phyloP scores from a whole-genome alignment of 345 rosid species.

The Mallotus nudiflorus region DNA sequence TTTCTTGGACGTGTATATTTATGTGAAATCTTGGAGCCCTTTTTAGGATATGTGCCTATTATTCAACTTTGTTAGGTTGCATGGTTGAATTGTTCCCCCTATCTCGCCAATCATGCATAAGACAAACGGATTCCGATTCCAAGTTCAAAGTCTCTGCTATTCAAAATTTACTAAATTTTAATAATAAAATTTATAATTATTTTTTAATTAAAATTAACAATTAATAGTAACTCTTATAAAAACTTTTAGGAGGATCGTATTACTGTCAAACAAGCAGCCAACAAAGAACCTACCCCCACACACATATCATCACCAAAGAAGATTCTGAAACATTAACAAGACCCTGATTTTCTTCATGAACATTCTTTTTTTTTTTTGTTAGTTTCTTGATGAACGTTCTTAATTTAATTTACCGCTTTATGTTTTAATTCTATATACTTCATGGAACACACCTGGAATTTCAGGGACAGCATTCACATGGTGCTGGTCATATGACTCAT shows the following conservation, averaged over 20 bases:
- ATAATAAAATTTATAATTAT: too few species aligned
- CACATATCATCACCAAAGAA: slow-evolving; percentile 3
- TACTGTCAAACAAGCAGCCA: slow-evolving; percentile 5
- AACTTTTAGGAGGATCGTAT: too few species aligned
- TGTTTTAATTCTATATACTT: not conserved
- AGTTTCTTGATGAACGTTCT: not conserved
- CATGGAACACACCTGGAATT: not conserved
- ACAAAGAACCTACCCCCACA: not conserved
- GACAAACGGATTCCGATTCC: too few species aligned
- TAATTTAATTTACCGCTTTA: not conserved
- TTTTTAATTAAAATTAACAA: too few species aligned
- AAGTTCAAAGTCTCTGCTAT: too few species aligned
- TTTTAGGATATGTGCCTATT: not conserved
- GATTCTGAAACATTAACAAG: not conserved
- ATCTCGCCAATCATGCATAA: too few species aligned
- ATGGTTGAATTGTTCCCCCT: slow-evolving; percentile 43
- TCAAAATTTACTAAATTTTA: too few species aligned
- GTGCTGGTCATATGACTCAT: not conserved
- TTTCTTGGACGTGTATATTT: not conserved
- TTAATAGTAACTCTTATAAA: too few species aligned
- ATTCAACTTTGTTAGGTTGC: slow-evolving; percentile 51
- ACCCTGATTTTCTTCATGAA: not conserved
- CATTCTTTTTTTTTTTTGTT: too few species aligned
- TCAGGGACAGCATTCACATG: not conserved
- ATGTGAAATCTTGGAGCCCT: not conserved